Conservation (phyloP, 345 rosid genomes). For the Dipteronia sinensis region DNA sequence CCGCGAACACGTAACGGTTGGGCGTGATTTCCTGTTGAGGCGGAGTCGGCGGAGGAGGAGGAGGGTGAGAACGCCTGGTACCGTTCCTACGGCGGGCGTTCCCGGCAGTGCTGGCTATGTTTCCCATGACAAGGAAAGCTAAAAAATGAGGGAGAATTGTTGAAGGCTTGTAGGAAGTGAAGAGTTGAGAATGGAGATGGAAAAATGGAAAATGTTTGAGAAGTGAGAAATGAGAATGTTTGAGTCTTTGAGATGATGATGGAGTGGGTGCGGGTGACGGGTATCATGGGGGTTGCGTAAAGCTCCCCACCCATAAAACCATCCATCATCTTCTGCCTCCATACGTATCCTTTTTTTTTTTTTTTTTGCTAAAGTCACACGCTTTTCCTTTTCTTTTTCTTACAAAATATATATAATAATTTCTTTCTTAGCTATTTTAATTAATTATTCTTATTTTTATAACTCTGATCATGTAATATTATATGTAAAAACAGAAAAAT, state of each 20-base stretch:
- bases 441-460: too few species aligned
- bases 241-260: conserved; percentile 10
- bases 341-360: background rate
- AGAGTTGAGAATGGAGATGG: background rate
- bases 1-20: conserved; percentile 77
- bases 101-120: conserved; percentile 56
- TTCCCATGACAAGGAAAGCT: conserved; percentile 60
- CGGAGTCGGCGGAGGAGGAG: conserved; percentile 54
- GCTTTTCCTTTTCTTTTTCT: background rate
- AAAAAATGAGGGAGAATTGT: background rate
- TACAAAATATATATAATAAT: too few species aligned
- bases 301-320: conserved; percentile 52
- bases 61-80: conserved; percentile 46
- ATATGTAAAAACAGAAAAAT: too few species aligned
- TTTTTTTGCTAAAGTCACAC: conserved; percentile 21
- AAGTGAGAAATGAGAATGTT: conserved; percentile 28
- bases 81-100: conserved; percentile 58
- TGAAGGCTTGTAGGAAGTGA: background rate
- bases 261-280: conserved; percentile 13
- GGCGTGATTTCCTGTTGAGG: conserved; percentile 73
- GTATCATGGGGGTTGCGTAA: conserved; percentile 48
- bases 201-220: too few species aligned
- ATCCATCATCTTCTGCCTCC: conserved; percentile 20
- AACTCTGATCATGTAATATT: too few species aligned
- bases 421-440: too few species aligned